A percentile compares a stretch with the other conserved stretches of the same genome.
Evolutionary conservation across 1,139 yeast species (phyloP).

Genomic region (Diutina siamensis): DNA sequence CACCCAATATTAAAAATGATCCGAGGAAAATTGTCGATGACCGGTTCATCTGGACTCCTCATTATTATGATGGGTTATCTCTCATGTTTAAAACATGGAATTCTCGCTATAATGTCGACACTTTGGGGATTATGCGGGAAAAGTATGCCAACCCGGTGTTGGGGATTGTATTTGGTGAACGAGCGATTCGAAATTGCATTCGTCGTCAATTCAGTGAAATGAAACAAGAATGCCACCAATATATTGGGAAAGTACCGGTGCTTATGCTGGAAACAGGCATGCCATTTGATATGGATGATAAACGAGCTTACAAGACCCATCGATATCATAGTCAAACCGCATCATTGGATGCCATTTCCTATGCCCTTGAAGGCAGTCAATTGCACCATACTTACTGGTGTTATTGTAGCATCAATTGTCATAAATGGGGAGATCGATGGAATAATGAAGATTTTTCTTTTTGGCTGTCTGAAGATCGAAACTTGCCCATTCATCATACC

Average conservation of each 20-base stretch:
- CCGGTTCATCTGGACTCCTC: conserved; percentile 69
- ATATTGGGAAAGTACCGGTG: conserved; percentile 57
- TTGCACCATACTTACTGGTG: conserved; percentile 81
- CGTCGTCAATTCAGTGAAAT: conserved; percentile 55
- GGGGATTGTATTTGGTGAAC: conserved; percentile 72
- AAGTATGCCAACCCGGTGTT: conserved; percentile 63
- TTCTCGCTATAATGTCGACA: conserved; percentile 67
- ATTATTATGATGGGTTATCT: conserved; percentile 89
- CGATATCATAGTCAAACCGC: conserved; percentile 61
- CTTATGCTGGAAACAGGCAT: conserved; percentile 92
- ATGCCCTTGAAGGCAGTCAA: conserved; percentile 63
- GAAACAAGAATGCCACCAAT: conserved; percentile 45
- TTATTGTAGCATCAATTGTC: conserved; percentile 60
- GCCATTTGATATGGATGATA: conserved; percentile 89
- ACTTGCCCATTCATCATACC: conserved; percentile 13
- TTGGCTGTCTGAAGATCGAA: conserved; percentile 61
- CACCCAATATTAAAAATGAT: conserved; percentile 55
- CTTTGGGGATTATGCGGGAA: conserved; percentile 80
- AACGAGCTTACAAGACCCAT: conserved; percentile 52
- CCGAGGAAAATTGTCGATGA: conserved; percentile 41
- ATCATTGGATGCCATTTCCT: conserved; percentile 74
- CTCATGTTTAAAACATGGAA: conserved; percentile 85
- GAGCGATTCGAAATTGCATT: conserved; percentile 62
- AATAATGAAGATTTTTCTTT: conserved; percentile 88
- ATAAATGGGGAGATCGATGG: conserved; percentile 84